Conservation (phyloP, 495 filamentous ascomycete species). For the Penicillium paxilli region DNA sequence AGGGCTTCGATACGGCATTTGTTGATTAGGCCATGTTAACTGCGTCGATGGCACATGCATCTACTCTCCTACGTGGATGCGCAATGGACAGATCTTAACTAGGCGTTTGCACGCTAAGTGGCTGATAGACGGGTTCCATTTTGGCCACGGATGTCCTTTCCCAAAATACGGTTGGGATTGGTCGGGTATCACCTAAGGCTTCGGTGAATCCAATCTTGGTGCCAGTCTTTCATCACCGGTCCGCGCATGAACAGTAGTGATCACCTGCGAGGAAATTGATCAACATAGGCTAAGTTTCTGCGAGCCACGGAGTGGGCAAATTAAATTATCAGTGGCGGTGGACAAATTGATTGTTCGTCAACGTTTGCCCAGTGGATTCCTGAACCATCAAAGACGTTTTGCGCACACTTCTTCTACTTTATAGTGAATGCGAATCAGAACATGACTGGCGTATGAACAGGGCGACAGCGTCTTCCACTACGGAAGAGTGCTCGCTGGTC, state of each 20-base stretch:
- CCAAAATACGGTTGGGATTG: no score
- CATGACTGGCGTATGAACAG: background rate
- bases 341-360: background rate
- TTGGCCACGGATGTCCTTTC: no score
- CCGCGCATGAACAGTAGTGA: background rate
- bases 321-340: background rate
- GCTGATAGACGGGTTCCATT: no score
- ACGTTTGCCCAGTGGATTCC: background rate
- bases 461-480: background rate
- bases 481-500: background rate
- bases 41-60: no score
- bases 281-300: background rate
- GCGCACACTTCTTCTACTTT: no score
- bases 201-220: background rate
- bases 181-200: no score
- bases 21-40: no score
- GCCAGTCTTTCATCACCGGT: background rate
- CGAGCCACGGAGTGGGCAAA: background rate
- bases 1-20: no score
- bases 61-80: no score
- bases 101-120: no score
- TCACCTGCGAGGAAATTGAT: no score
- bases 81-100: no score
- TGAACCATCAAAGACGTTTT: background rate
- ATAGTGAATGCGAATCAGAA: background rate